Evolutionary conservation across 176 grass and related monocot species (phyloP).

Genomic region (Musa beccarii): DNA sequence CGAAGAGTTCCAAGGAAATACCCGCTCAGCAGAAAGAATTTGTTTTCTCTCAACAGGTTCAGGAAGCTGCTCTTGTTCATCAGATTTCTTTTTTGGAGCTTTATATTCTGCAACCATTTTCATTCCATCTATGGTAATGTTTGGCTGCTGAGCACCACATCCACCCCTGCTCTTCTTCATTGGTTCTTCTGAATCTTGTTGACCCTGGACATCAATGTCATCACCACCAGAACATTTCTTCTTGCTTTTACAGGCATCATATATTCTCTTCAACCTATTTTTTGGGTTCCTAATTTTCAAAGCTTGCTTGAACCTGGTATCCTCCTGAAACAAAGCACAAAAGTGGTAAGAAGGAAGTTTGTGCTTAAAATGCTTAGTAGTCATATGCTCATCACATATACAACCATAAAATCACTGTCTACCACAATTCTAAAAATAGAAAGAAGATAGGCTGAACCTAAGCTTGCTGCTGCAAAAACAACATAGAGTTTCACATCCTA

Average conservation of each 20-base stretch:
- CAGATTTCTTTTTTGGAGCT: constrained; percentile 79
- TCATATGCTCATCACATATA: no score
- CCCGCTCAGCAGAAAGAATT: constrained; percentile 89
- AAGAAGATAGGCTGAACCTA: no score
- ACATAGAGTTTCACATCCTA: no score
- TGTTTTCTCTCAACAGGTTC: constrained; percentile 88
- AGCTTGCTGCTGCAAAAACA: no score
- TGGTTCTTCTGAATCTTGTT: constrained; percentile 67
- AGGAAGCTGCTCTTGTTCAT: constrained; percentile 92
- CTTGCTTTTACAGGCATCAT: constrained; percentile 97
- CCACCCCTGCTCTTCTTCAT: constrained; percentile 73
- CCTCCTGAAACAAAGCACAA: constrained; percentile 43
- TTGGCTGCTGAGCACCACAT: constrained; percentile 95
- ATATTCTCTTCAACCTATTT: constrained; percentile 84
- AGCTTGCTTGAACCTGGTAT: constrained; percentile 91
- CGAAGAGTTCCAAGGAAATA: constrained; percentile 21
- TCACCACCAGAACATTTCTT: constrained; percentile 79
- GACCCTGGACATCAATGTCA: constrained; percentile 72
- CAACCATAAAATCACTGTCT: no score
- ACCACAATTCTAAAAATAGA: no score
- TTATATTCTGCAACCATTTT: constrained; percentile 98
- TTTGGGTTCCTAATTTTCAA: constrained; percentile 92
- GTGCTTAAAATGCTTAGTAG: not conserved
- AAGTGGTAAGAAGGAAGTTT: not conserved
- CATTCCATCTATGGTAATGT: constrained; percentile 97